These are phyloP conservation scores for Acanthamoeba healyi DNA, from an alignment of 208 protist species.

Conservation along the genomic window DNA sequence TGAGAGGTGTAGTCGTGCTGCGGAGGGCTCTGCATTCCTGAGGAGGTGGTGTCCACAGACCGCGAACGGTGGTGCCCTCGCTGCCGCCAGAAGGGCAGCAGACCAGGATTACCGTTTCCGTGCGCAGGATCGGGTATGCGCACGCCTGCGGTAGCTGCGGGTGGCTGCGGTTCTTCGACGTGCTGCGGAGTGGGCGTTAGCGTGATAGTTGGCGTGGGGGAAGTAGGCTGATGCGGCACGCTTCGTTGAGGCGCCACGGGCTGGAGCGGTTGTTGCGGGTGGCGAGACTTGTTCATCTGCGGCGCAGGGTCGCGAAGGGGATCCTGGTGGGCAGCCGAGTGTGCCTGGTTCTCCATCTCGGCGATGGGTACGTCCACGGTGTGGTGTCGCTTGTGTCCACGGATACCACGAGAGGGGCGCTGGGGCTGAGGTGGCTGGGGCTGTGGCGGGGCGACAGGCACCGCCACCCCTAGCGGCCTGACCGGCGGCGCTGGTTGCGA, in stretches of 20 bases:
- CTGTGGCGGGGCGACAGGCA: neutral
- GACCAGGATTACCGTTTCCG: neutral
- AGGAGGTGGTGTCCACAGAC: slow-evolving; percentile 27
- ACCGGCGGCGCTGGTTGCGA: neutral
- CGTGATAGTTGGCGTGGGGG: neutral
- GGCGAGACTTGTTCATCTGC: neutral
- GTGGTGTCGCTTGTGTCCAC: slow-evolving; percentile 45
- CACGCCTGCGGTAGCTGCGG: neutral
- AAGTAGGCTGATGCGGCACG: neutral
- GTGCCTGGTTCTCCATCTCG: neutral
- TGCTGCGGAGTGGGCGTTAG: neutral
- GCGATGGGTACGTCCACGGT: slow-evolving; percentile 45
- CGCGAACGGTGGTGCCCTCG: slow-evolving; percentile 17
- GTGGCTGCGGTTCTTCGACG: neutral
- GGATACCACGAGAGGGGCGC: neutral
- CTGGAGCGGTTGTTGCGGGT: neutral
- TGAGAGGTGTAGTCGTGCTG: slow-evolving; percentile 41
- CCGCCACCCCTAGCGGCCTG: neutral
- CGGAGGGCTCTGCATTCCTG: slow-evolving; percentile 4
- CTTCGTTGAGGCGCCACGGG: neutral
- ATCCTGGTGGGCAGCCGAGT: neutral
- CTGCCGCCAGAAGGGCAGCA: slow-evolving; percentile 54
- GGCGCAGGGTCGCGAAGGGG: neutral
- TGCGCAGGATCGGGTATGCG: neutral
- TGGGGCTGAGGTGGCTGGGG: neutral